Evolutionary conservation across 2,329 filamentous ascomycete genomes (phyloP).

Genomic region (Tolypocladium ophioglossoides): DNA sequence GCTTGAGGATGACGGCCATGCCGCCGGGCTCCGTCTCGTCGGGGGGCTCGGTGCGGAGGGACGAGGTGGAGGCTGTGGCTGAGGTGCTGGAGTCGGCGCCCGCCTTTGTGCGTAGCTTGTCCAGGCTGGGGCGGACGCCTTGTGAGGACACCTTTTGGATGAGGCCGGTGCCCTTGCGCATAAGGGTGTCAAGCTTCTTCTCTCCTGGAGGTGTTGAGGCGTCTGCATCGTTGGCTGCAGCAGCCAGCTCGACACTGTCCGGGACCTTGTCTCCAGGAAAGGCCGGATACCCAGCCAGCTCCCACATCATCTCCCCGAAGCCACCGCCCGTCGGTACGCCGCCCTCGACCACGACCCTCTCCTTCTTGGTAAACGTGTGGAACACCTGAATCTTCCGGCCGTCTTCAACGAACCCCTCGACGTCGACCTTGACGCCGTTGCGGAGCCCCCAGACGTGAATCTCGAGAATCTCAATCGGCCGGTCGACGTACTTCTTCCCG

Average conservation of each 20-base stretch:
- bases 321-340: constrained; percentile 38
- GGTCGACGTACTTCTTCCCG: constrained; percentile 71
- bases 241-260: constrained; percentile 22
- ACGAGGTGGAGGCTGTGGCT: constrained; percentile 3
- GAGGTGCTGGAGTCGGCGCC: constrained; percentile 5
- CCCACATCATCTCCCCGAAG: constrained; percentile 40
- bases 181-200: constrained; percentile 12
- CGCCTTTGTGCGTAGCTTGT: constrained; percentile 13
- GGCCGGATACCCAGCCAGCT: constrained; percentile 33
- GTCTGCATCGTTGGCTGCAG: constrained; percentile 15
- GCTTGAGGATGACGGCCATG: constrained; percentile 69
- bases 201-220: not conserved
- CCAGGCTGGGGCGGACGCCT: constrained; percentile 7
- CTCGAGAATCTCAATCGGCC: constrained; percentile 75
- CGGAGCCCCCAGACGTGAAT: constrained; percentile 83
- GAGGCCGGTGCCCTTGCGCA: constrained; percentile 20
- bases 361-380: constrained; percentile 66
- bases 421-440: constrained; percentile 75
- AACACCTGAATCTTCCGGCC: constrained; percentile 77
- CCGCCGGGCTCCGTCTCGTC: constrained; percentile 45
- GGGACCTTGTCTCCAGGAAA: constrained; percentile 22
- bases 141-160: constrained; percentile 19
- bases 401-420: constrained; percentile 81
- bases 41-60: constrained; percentile 7
- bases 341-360: constrained; percentile 59